Conservation (phyloP, 106 monocot species). For the Apostasia ramifera region DNA sequence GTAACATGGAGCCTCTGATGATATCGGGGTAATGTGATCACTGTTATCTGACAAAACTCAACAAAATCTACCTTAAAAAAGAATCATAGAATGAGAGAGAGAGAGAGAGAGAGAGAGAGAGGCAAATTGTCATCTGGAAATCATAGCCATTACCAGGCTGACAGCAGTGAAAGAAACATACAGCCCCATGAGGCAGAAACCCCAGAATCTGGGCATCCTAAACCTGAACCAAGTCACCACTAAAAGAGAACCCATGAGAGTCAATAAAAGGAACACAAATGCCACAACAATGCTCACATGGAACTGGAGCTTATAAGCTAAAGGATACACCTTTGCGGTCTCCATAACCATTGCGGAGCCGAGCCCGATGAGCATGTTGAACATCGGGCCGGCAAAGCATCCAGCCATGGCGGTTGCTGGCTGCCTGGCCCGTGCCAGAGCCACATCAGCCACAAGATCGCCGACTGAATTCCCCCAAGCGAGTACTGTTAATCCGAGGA, state of each 20-base stretch:
- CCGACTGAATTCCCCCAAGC: constrained; percentile 98
- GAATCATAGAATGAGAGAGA: background rate
- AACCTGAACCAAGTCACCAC: constrained; percentile 87
- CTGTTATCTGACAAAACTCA: too few species aligned
- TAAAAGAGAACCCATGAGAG: constrained; percentile 83
- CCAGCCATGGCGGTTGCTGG: constrained; percentile 89
- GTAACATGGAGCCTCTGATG: too few species aligned
- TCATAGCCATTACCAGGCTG: constrained; percentile 51
- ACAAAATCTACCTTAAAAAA: too few species aligned
- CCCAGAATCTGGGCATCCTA: constrained; percentile 88
- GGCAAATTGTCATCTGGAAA: constrained; percentile 18
- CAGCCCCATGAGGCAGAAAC: constrained; percentile 77
- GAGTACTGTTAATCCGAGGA: constrained; percentile 85
- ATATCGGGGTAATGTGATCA: too few species aligned
- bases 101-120: constrained; percentile 7
- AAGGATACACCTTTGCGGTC: constrained; percentile 53
- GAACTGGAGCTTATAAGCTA: constrained; percentile 60
- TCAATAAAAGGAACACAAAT: constrained; percentile 85
- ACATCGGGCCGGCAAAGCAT: constrained; percentile 98
- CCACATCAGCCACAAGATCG: constrained; percentile 87
- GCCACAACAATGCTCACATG: constrained; percentile 75
- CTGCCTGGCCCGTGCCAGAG: constrained; percentile 75
- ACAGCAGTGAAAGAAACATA: constrained; percentile 66
- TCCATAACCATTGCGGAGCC: constrained; percentile 69
- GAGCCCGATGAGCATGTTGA: constrained; percentile 91